Percentiles rank a stretch among this genome's conserved stretches.
Conservation (phyloP, 139 green algal genomes). For the Picochlorum costavermella region DNA sequence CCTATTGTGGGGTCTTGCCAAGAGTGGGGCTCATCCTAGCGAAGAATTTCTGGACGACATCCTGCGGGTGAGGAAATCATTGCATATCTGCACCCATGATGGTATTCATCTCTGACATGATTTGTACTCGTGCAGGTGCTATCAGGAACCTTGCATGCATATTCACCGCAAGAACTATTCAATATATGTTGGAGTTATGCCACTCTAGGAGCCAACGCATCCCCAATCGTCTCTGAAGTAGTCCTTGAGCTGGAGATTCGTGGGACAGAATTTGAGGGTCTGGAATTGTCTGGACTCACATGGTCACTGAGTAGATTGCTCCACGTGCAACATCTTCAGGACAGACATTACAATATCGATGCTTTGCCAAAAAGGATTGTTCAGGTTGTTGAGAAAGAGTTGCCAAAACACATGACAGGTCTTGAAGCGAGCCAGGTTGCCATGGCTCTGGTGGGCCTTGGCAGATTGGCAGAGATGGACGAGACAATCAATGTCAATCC, state of each 20-base stretch:
- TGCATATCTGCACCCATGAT: background rate
- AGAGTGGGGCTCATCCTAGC: slow-evolving; percentile 9
- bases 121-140: background rate
- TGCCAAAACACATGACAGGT: background rate
- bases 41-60: slow-evolving; percentile 8
- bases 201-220: background rate
- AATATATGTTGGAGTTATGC: slow-evolving; percentile 5
- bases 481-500: background rate
- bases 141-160: background rate
- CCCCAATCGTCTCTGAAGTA: background rate
- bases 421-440: slow-evolving; percentile 6
- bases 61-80: background rate
- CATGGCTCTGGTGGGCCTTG: slow-evolving; percentile 3
- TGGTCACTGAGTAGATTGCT: slow-evolving; percentile 22
- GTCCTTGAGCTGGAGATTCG: background rate
- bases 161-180: slow-evolving; percentile 7
- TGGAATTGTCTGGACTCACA: slow-evolving; percentile 19
- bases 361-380: background rate
- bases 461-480: background rate
- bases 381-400: background rate
- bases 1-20: slow-evolving; percentile 24
- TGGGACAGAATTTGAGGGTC: background rate
- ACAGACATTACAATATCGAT: background rate
- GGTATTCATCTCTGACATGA: background rate
- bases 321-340: background rate